Base-by-base conservation (phyloP, 1,284 basidiomycete species). In the Cryptococcus amylolentus region DNA sequence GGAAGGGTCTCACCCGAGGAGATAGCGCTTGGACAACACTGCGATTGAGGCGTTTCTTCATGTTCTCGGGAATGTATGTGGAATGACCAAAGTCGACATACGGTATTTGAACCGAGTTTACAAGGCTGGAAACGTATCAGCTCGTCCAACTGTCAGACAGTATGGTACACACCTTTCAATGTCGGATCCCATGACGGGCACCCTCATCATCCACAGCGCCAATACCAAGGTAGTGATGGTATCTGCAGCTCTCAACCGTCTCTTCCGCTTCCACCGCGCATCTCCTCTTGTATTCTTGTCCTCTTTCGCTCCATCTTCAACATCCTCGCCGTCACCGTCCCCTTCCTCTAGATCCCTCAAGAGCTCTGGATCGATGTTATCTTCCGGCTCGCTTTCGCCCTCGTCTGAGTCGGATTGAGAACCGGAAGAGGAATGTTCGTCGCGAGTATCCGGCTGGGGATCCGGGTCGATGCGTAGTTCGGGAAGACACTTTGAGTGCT, bases 121-220 rank as follows among this genome's bases (percentile, higher is more conserved):
- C 84, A 18, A 67, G 52, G 35, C 55, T 64, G 18, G 5, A 46
- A 18, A n/a, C 28, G 39, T 38, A 20, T 20, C 35, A 20, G 51
- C 13, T 26, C 3, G 26, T 18, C 8, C 37, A 1, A 49, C 40
- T 6, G 40, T 16, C 27, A 5, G 31, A 44, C 56, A 55, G 14
- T 14, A 27, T 44, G 60, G 70, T 9, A 31, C 84, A 63, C 66
- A 88, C 91, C 79, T 79, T 41, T 86, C 81, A 48, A 94, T 82
- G 68, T 92, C 89, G 61, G 81, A 81, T 67, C 87, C 87, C 61
- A 88, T 79, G 5, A 88, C 79, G 0, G 91, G 90, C 35, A 91
- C 73, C 18, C 91, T 81, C 68, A 92, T 69, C 27, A 83, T 84
- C 89, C 89, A 91, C 61, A 87, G 87, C 2, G 83, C 86, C 5